Base-by-base conservation (phyloP, 2,329 filamentous ascomycete genomes). In the Aspergillus uvarum region DNA sequence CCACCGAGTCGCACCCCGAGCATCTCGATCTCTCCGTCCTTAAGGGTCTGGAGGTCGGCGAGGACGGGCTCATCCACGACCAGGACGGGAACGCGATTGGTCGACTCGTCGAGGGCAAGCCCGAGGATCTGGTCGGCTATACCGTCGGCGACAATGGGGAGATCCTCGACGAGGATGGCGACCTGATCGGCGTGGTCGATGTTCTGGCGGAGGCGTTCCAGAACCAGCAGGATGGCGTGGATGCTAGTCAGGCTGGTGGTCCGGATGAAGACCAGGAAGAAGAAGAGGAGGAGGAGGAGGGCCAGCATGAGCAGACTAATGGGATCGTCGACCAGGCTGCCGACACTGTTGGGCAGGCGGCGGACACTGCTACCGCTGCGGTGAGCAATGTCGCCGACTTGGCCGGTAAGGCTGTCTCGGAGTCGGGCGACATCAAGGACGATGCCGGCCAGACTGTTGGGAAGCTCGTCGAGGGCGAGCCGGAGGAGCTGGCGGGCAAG, bases 351-450 rank as follows among this genome's bases (percentile, higher is more conserved):
- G 21, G 11, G 2, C 38, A 54, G 22, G 44, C 52, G 7, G 52
- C 38, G 2, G 52, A 54, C 3, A 54, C 47, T 8, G 47, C 44
- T 24, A 44, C 44, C 21, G 52, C 72, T 16, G 63, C 72, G 16
- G 67, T 75, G 29, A 74, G 71, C 22, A 72, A 73, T 38, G 47
- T 77, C 10, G 67, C 70, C 16, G 70, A 75, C 51, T 68, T 78
- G 12, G 70, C 75, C 16, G 76, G 74, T 10, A 65, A 76, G 4
- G 68, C 75, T 50, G 82, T 85, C 26, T 76, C 83, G 48, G 80
- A 83, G 54, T 83, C 84, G 26, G 85, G 84, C 35, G 72, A 79
- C 32, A 79, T 87, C 64, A 75, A 80, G 65, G 80, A 85, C 47
- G 65, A 73, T 22, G 70, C 74, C 52, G 77, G 76, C 31, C 72